A percentile compares a stretch with the other conserved stretches of the same genome.
Conservation (phyloP, 805 yeast species). For the Schwanniomyces vanrijiae region DNA sequence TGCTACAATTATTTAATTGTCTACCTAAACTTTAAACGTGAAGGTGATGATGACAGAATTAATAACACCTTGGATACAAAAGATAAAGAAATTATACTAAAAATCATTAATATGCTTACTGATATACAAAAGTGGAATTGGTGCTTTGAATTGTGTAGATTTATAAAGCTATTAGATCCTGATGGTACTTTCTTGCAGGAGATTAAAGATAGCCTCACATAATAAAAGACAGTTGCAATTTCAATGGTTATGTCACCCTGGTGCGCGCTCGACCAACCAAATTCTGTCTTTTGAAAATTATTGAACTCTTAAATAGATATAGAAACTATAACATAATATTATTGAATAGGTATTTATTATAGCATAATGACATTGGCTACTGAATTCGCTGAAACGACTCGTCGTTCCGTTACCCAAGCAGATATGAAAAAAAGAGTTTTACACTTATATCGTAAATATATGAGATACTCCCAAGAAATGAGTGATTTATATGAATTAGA, state of each 20-base stretch:
- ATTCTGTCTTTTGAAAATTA: conserved; percentile 12
- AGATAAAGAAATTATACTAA: conserved; percentile 42
- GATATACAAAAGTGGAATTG: conserved; percentile 48
- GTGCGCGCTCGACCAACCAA: conserved; percentile 22
- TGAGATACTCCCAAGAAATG: conserved; percentile 58
- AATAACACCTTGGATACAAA: conserved; percentile 19
- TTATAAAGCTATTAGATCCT: conserved; percentile 51
- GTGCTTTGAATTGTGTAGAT: conserved; percentile 55
- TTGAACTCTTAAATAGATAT: conserved; percentile 1
- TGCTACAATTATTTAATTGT: conserved; percentile 54
- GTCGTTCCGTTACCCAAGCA: conserved; percentile 56
- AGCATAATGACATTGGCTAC: conserved; percentile 63
- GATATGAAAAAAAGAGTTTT: conserved; percentile 67
- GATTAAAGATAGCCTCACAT: conserved; percentile 7
- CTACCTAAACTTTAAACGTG: conserved; percentile 50
- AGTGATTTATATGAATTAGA: conserved; percentile 70
- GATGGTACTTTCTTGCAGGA: conserved; percentile 29
- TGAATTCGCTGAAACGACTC: conserved; percentile 80
- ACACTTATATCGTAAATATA: conserved; percentile 69
- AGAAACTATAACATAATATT: background rate
- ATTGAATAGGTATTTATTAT: background rate
- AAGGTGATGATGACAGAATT: conserved; percentile 22
- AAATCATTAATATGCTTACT: conserved; percentile 44
- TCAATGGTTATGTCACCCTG: conserved; percentile 5
- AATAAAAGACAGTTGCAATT: conserved; percentile 3